Percentiles rank a stretch among this genome's conserved stretches.
Conservation (phyloP, 495 filamentous ascomycete species). For the Trichocladium uniseriatum region DNA sequence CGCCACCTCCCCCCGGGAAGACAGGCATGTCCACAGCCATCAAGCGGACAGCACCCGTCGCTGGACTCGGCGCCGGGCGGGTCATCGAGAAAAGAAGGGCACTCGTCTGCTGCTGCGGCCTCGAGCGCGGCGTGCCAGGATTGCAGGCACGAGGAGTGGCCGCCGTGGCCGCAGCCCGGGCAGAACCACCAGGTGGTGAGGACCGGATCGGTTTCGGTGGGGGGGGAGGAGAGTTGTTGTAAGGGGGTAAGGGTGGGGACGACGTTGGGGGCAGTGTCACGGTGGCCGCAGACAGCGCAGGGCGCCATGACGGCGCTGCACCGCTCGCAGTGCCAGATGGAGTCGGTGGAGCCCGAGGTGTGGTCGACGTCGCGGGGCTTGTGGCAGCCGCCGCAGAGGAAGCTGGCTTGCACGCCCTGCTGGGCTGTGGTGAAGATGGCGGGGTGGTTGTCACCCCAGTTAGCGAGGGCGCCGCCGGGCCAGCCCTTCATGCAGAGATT, state of each 20-base stretch:
- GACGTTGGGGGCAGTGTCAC: slow-evolving; percentile 19
- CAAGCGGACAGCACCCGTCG: slow-evolving; percentile 64
- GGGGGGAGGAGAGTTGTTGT: slow-evolving; percentile 1
- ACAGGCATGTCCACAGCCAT: slow-evolving; percentile 66
- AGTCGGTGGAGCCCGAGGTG: slow-evolving; percentile 17
- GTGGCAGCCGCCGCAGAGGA: slow-evolving; percentile 43
- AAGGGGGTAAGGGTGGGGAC: slow-evolving; percentile 1
- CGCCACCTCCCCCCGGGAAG: slow-evolving; percentile 53
- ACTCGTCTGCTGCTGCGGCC: slow-evolving; percentile 7
- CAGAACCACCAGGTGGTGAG: slow-evolving; percentile 57
- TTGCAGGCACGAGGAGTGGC: slow-evolving; percentile 58
- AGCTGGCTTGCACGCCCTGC: slow-evolving; percentile 35
- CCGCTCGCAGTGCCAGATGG: slow-evolving; percentile 41
- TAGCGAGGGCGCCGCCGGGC: slow-evolving; percentile 31
- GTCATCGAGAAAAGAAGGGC: slow-evolving; percentile 4
- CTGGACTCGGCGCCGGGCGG: slow-evolving; percentile 37
- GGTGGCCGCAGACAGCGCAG: slow-evolving; percentile 37
- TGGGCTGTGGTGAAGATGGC: slow-evolving; percentile 51
- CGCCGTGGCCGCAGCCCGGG: slow-evolving; percentile 65
- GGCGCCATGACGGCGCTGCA: slow-evolving; percentile 35
- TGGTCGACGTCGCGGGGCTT: slow-evolving; percentile 45
- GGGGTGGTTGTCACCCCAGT: slow-evolving; percentile 43
- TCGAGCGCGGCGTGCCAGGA: slow-evolving; percentile 48
- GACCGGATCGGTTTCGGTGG: neutral
- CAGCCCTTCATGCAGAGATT: slow-evolving; percentile 50